Conservation (phyloP, 805 yeast genomes). For the Ascoidea asiatica region DNA sequence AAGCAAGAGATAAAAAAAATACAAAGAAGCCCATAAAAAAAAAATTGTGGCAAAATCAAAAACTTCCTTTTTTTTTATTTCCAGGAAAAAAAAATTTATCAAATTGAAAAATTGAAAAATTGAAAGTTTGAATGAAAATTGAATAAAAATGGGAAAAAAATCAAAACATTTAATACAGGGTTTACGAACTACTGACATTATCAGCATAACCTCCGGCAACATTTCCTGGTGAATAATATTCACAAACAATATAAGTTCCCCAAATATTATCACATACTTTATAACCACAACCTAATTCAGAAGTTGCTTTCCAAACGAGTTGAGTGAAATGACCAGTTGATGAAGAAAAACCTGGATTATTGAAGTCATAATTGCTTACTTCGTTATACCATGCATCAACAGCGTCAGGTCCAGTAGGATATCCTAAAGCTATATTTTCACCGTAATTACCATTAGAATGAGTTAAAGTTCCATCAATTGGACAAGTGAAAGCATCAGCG, state of each 20-base stretch:
- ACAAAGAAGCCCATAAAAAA: too few species aligned
- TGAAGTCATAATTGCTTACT: conserved; percentile 35
- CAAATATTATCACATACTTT: conserved; percentile 40
- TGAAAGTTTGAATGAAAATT: too few species aligned
- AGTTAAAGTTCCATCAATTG: conserved; percentile 28
- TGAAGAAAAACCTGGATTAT: conserved; percentile 30
- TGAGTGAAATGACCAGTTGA: conserved; percentile 74
- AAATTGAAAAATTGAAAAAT: too few species aligned
- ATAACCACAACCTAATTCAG: conserved; percentile 61
- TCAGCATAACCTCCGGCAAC: conserved; percentile 20
- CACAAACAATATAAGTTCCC: conserved; percentile 44
- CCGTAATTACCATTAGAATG: conserved; percentile 71
- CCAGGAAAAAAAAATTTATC: too few species aligned
- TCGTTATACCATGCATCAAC: conserved; percentile 76
- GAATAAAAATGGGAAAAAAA: too few species aligned
- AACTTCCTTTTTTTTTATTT: too few species aligned
- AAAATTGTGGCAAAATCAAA: too few species aligned
- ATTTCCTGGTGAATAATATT: conserved; percentile 51
- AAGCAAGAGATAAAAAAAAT: too few species aligned
- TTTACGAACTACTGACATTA: too few species aligned
- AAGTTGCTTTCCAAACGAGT: conserved; percentile 54
- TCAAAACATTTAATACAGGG: too few species aligned
- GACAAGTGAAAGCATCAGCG: conserved; percentile 42
- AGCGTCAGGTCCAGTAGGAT: conserved; percentile 28
- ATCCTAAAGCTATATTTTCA: conserved; percentile 73